phyloP scores from a whole-genome alignment of 2,329 filamentous ascomycete species.

The Stagonosporopsis tanaceti region DNA sequence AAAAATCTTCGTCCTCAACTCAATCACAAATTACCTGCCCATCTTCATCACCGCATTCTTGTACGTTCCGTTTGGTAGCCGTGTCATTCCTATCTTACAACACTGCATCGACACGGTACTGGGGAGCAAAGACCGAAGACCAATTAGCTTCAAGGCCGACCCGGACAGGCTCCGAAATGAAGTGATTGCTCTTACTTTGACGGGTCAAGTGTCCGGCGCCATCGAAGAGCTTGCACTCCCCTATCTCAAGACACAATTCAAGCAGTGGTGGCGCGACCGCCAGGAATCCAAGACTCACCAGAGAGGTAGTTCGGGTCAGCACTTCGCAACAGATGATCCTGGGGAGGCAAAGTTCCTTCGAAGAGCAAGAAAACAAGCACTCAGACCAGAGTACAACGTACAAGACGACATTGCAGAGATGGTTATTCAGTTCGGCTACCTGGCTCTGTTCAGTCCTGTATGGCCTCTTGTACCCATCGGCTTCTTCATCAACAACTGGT shows the following conservation, averaged over 20 bases:
- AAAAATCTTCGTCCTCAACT: conserved; percentile 47
- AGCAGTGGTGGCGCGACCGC: conserved; percentile 43
- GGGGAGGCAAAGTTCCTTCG: conserved; percentile 40
- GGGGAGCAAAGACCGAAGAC: conserved; percentile 18
- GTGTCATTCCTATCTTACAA: conserved; percentile 35
- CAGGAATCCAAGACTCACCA: conserved; percentile 19
- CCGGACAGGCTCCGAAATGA: conserved; percentile 43
- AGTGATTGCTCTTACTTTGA: conserved; percentile 46
- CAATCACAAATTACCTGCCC: conserved; percentile 46
- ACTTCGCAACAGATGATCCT: conserved; percentile 32
- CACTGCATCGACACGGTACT: conserved; percentile 27
- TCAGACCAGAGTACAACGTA: conserved; percentile 43
- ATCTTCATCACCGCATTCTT: conserved; percentile 47
- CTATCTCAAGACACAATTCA: conserved; percentile 38
- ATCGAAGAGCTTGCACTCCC: conserved; percentile 42
- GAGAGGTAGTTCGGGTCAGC: conserved; percentile 3
- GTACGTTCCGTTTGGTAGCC: conserved; percentile 42
- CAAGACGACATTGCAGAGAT: conserved; percentile 47
- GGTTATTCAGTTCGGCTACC: conserved; percentile 48
- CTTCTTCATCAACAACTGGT: conserved; percentile 49
- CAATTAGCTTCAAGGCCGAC: conserved; percentile 35
- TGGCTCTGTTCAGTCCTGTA: conserved; percentile 45
- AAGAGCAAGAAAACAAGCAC: conserved; percentile 40
- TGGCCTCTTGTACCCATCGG: conserved; percentile 47
- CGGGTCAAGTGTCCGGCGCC: conserved; percentile 41